phyloP scores from a whole-genome alignment of 2,329 filamentous ascomycete genomes.

The Aureobasidium sp. region DNA sequence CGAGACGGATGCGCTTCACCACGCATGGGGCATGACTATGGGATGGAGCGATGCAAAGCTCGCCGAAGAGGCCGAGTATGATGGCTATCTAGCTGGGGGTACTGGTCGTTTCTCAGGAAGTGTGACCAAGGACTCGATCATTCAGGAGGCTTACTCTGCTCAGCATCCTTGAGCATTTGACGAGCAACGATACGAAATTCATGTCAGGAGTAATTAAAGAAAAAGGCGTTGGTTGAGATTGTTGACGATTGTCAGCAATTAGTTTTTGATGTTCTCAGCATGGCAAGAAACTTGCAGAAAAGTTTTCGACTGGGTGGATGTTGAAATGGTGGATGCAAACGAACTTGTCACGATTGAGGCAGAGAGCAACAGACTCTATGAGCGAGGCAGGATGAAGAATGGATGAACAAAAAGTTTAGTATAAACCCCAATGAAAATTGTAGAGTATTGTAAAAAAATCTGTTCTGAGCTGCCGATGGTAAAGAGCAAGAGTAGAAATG shows the following conservation, averaged over 20 bases:
- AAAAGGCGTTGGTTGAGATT: not conserved
- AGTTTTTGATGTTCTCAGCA: not conserved
- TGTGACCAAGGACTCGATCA: conserved; percentile 8
- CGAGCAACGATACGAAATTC: not conserved
- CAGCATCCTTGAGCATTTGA: not conserved
- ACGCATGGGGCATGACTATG: conserved; percentile 30
- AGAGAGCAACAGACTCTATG: not conserved
- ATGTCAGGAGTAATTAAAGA: not conserved
- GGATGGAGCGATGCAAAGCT: conserved; percentile 25
- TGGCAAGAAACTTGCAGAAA: not conserved
- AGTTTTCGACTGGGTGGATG: not conserved
- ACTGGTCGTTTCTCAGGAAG: conserved; percentile 35
- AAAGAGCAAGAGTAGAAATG: not conserved
- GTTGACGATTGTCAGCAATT: not conserved
- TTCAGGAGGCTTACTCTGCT: not conserved
- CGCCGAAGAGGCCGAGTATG: conserved; percentile 35
- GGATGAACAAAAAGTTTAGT: not conserved
- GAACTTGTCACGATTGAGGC: not conserved
- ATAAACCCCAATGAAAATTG: not conserved
- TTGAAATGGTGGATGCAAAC: not conserved
- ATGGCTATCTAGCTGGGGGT: conserved; percentile 35
- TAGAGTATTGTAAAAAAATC: not conserved
- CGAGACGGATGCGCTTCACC: conserved; percentile 27
- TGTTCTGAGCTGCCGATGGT: not conserved
- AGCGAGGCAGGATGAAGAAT: not conserved